Evolutionary conservation across 2,329 filamentous ascomycete species (phyloP).

Genomic region (Aspergillus novoparasiticus): DNA sequence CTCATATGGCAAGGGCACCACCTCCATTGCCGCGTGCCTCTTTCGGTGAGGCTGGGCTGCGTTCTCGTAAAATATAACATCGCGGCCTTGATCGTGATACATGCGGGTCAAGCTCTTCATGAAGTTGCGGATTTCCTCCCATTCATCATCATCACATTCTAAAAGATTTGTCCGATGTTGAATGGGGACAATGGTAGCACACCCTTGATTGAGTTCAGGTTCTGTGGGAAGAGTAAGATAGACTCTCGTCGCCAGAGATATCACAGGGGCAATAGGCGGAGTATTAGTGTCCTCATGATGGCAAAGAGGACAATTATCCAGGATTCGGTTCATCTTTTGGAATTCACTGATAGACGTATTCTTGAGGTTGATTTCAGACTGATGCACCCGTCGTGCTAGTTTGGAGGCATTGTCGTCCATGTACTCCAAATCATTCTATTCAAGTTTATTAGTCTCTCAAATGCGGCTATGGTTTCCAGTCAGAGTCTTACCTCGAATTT

Average conservation of each 20-base stretch:
- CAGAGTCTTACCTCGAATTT: constrained; percentile 71
- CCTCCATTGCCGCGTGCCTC: constrained; percentile 82
- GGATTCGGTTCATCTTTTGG: constrained; percentile 81
- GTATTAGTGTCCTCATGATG: constrained; percentile 82
- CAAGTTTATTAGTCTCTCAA: constrained; percentile 16
- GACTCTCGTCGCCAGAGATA: constrained; percentile 82
- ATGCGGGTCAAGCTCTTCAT: constrained; percentile 95
- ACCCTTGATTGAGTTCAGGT: constrained; percentile 80
- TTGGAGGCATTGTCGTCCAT: constrained; percentile 95
- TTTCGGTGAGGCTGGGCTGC: constrained; percentile 78
- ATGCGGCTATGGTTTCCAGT: constrained; percentile 5
- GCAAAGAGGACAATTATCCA: constrained; percentile 88
- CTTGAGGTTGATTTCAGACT: constrained; percentile 83
- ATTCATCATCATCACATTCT: constrained; percentile 99
- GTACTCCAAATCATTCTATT: constrained; percentile 82
- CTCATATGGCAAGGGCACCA: constrained; percentile 83
- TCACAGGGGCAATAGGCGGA: constrained; percentile 78
- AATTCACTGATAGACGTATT: constrained; percentile 86
- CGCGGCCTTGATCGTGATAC: constrained; percentile 90
- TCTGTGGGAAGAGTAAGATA: constrained; percentile 88
- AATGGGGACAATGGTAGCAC: constrained; percentile 85
- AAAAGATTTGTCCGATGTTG: constrained; percentile 85
- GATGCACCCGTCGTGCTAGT: constrained; percentile 82
- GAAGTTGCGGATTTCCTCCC: constrained; percentile 98
- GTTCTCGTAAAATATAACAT: constrained; percentile 97